phyloP scores from a whole-genome alignment of 2,329 filamentous ascomycete species.

The Mollisia scopiformis region DNA sequence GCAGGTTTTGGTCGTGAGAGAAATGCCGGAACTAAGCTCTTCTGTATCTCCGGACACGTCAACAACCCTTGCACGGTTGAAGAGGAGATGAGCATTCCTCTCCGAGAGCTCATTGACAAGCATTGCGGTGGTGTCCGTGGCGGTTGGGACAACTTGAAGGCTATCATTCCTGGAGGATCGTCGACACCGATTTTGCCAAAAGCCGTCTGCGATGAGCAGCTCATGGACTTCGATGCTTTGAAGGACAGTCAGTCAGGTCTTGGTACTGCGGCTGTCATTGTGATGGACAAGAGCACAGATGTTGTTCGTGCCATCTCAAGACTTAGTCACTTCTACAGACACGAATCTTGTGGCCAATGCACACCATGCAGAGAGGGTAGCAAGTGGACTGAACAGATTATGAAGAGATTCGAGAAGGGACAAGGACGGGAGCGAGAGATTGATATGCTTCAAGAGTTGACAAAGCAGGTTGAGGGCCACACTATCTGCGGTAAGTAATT shows the following conservation, averaged over 20 bases:
- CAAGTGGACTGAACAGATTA: conserved; percentile 99
- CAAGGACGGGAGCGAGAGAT: conserved; percentile 90
- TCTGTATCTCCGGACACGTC: conserved; percentile 97
- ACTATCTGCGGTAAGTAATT: conserved; percentile 83
- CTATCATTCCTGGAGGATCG: conserved; percentile 93
- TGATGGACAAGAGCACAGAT: conserved; percentile 98
- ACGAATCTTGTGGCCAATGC: conserved; percentile 98
- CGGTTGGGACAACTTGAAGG: conserved; percentile 96
- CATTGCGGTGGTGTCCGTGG: conserved; percentile 97
- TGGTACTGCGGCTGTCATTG: conserved; percentile 95
- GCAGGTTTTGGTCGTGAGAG: conserved; percentile 91
- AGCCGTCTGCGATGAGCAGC: conserved; percentile 85
- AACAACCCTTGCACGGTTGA: conserved; percentile 98
- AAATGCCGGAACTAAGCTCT: conserved; percentile 97
- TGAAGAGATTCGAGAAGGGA: conserved; percentile 93
- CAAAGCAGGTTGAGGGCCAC: conserved; percentile 99
- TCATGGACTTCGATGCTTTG: conserved; percentile 98
- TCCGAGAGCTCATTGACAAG: conserved; percentile 95
- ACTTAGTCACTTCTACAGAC: conserved; percentile 95
- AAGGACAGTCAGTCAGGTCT: conserved; percentile 98
- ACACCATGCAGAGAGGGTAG: conserved; percentile 98
- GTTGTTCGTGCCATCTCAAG: conserved; percentile 92
- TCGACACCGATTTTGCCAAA: conserved; percentile 96
- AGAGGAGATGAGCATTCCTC: conserved; percentile 98
- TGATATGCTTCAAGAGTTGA: conserved; percentile 98